phyloP scores from a whole-genome alignment of 495 filamentous ascomycete species.

The Astrocystis sublimbata region DNA sequence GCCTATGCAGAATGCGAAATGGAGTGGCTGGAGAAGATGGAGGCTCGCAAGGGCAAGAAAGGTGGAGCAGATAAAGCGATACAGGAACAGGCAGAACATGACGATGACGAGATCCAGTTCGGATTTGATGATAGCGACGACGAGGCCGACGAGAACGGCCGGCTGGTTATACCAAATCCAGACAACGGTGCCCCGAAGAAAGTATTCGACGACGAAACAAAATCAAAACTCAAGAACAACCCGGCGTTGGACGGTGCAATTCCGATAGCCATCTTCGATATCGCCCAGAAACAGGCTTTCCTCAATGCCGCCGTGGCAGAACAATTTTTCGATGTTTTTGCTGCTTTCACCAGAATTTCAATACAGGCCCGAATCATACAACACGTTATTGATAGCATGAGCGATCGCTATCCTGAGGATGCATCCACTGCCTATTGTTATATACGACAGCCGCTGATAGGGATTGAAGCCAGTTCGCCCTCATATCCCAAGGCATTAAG shows the following conservation, averaged over 20 bases:
- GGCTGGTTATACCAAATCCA: slow-evolving; percentile 44
- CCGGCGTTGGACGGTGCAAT: slow-evolving; percentile 88
- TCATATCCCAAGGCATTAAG: slow-evolving; percentile 74
- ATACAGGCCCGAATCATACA: slow-evolving; percentile 69
- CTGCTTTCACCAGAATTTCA: slow-evolving; percentile 62
- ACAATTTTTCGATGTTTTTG: slow-evolving; percentile 79
- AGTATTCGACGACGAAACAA: slow-evolving; percentile 59
- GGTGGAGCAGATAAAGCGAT: slow-evolving; percentile 40
- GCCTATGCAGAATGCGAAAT: slow-evolving; percentile 91
- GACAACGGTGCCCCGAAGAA: slow-evolving; percentile 31
- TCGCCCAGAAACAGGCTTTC: slow-evolving; percentile 76
- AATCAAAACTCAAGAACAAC: slow-evolving; percentile 66
- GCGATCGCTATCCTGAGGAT: slow-evolving; percentile 56
- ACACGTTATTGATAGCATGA: slow-evolving; percentile 70
- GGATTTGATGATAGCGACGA: slow-evolving; percentile 44
- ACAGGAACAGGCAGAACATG: slow-evolving; percentile 44
- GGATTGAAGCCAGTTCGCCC: slow-evolving; percentile 60
- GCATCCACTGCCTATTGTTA: slow-evolving; percentile 65
- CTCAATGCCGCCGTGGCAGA: slow-evolving; percentile 63
- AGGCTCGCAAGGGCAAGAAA: slow-evolving; percentile 69
- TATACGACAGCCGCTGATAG: slow-evolving; percentile 68
- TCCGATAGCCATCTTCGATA: slow-evolving; percentile 88
- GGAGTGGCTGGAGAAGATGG: slow-evolving; percentile 83
- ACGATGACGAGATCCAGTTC: slow-evolving; percentile 42
- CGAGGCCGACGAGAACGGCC: slow-evolving; percentile 32